Evolutionary conservation across 2,329 filamentous ascomycete species (phyloP).

Genomic region (Hymenoscyphus scutula): DNA sequence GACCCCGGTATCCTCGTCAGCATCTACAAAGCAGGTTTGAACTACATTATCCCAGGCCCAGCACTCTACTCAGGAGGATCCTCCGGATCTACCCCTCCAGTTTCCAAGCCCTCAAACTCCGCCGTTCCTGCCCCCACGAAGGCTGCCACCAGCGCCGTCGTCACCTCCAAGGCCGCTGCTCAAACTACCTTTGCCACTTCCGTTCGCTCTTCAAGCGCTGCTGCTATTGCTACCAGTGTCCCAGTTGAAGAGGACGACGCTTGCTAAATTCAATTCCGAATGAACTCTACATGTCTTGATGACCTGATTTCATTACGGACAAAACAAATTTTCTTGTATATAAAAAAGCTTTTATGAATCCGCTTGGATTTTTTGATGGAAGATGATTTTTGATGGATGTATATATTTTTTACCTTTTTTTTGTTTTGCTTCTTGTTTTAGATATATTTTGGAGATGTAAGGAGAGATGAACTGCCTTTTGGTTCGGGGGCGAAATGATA

Average conservation of each 20-base stretch:
- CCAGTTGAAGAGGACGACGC: conserved; percentile 6
- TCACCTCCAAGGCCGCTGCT: conserved; percentile 1
- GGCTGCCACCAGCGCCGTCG: not conserved
- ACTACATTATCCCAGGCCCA: conserved; percentile 41
- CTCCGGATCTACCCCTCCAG: conserved; percentile 16
- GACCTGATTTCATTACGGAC: no score
- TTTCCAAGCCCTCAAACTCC: not conserved
- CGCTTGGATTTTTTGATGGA: no score
- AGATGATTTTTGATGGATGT: no score
- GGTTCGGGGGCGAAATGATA: no score
- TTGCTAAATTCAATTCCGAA: not conserved
- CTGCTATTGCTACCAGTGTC: not conserved
- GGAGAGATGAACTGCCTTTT: no score
- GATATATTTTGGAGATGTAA: no score
- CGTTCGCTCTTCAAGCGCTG: not conserved
- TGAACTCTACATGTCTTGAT: no score
- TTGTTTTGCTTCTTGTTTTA: no score
- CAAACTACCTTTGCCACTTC: conserved; percentile 3
- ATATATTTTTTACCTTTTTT: no score
- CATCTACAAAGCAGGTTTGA: conserved; percentile 39
- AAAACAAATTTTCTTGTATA: no score
- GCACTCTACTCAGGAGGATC: conserved; percentile 30
- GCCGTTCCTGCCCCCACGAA: not conserved
- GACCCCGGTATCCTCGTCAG: conserved; percentile 48
- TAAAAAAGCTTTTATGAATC: no score